Conservation (phyloP, 208 protist species). For the Crithidia thermophila region DNA sequence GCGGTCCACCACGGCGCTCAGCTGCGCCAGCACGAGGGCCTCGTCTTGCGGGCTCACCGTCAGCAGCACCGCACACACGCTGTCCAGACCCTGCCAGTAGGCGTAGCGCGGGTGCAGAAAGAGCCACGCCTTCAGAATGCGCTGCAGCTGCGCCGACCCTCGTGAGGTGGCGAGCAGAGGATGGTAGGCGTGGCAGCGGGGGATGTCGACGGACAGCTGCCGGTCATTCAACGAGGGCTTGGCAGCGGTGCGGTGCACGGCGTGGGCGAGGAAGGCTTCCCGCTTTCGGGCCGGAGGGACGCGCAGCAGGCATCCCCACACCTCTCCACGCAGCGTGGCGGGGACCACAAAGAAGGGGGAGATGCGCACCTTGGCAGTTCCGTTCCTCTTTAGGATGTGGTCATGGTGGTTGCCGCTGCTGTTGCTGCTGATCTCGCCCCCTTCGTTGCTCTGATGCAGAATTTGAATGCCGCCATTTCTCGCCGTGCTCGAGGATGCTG, state of each 20-base stretch:
- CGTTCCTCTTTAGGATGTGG: no score
- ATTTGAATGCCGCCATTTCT: no score
- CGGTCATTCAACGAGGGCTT: constrained; percentile 52
- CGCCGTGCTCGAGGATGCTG: no score
- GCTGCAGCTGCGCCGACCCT: constrained; percentile 73
- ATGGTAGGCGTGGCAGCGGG: constrained; percentile 95
- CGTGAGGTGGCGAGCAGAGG: constrained; percentile 68
- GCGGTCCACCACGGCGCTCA: constrained; percentile 77
- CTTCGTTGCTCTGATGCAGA: not conserved
- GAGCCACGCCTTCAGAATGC: constrained; percentile 88
- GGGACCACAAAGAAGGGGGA: constrained; percentile 58
- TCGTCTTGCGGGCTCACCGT: constrained; percentile 65
- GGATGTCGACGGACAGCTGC: constrained; percentile 95
- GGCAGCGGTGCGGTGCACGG: constrained; percentile 22
- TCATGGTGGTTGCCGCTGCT: not conserved
- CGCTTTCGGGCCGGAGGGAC: constrained; percentile 44
- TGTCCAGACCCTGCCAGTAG: constrained; percentile 97
- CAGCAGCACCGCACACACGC: constrained; percentile 90
- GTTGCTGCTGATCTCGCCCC: not conserved
- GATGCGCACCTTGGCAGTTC: not conserved
- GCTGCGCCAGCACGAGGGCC: constrained; percentile 75
- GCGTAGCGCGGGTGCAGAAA: constrained; percentile 30
- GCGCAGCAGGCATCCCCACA: constrained; percentile 91
- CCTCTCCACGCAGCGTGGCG: constrained; percentile 72
- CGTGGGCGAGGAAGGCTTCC: constrained; percentile 26